Percentiles rank a stretch among this genome's conserved stretches.
phyloP scores from a whole-genome alignment of 768 basidiomycete genomes.

The Amanita rubescens region DNA sequence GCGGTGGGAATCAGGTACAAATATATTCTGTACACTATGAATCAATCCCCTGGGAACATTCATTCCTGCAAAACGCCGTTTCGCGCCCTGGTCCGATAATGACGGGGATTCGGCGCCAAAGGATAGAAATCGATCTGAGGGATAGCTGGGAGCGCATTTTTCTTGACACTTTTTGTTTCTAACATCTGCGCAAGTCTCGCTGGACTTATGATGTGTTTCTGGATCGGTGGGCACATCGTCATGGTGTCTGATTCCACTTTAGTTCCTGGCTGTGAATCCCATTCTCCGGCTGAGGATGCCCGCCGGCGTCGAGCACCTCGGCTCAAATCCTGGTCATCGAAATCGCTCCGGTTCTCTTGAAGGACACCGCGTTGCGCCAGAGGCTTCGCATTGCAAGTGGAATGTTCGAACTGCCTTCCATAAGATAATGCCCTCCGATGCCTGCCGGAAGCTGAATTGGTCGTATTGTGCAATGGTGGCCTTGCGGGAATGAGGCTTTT shows the following conservation, averaged over 20 bases:
- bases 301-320: constrained; percentile 26
- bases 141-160: not conserved
- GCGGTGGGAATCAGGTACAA: not conserved
- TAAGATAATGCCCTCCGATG: constrained; percentile 25
- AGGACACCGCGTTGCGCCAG: not conserved
- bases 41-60: not conserved
- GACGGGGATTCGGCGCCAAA: constrained; percentile 1
- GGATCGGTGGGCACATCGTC: not conserved
- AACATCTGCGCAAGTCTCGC: constrained; percentile 2
- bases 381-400: not conserved
- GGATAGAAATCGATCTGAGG: not conserved
- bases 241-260: not conserved
- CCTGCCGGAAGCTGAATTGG: constrained; percentile 8
- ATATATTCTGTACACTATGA: not conserved
- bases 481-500: not conserved
- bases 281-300: constrained; percentile 42
- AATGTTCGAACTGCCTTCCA: constrained; percentile 9
- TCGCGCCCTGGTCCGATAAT: not conserved
- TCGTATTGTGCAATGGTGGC: not conserved
- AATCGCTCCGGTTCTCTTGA: constrained; percentile 8
- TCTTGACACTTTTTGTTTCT: not conserved
- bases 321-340: constrained; percentile 1
- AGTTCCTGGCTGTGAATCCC: constrained; percentile 4
- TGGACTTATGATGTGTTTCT: constrained; percentile 6
- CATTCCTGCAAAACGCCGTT: not conserved